phyloP scores from a whole-genome alignment of 2,329 filamentous ascomycete genomes.

The Rhinocladiella similis region DNA sequence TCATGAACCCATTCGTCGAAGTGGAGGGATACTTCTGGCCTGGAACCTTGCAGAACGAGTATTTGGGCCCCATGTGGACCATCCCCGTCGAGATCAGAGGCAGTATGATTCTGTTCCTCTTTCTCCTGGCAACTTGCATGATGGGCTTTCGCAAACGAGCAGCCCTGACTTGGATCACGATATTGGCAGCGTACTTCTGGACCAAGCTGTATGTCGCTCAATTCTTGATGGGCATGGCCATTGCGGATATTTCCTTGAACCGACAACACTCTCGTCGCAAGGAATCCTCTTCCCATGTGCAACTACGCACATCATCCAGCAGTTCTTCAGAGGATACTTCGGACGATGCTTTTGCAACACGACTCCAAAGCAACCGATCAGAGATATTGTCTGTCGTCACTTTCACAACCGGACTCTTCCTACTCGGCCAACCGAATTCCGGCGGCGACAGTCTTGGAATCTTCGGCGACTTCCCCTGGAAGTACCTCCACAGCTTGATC shows the following conservation, averaged over 20 bases:
- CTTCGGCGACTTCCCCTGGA: conserved; percentile 7
- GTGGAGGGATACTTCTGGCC: not conserved
- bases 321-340: too few species aligned
- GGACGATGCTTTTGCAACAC: too few species aligned
- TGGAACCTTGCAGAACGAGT: conserved; percentile 5
- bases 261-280: not conserved
- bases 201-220: conserved; percentile 1
- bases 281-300: too few species aligned
- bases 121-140: conserved; percentile 6
- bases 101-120: conserved; percentile 26
- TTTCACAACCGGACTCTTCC: conserved; percentile 8
- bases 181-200: conserved; percentile 7
- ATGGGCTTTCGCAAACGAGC: conserved; percentile 1
- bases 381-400: not conserved
- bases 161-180: conserved; percentile 7
- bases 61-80: conserved; percentile 31
- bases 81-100: conserved; percentile 33
- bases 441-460: conserved; percentile 4
- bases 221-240: conserved; percentile 12
- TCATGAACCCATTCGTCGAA: conserved; percentile 12
- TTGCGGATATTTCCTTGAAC: conserved; percentile 9
- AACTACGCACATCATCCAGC: too few species aligned
- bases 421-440: conserved; percentile 8
- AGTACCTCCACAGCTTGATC: conserved; percentile 4
- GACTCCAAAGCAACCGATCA: not conserved